phyloP scores from a whole-genome alignment of 805 yeast genomes.

The Saccharomycopsis schoenii region DNA sequence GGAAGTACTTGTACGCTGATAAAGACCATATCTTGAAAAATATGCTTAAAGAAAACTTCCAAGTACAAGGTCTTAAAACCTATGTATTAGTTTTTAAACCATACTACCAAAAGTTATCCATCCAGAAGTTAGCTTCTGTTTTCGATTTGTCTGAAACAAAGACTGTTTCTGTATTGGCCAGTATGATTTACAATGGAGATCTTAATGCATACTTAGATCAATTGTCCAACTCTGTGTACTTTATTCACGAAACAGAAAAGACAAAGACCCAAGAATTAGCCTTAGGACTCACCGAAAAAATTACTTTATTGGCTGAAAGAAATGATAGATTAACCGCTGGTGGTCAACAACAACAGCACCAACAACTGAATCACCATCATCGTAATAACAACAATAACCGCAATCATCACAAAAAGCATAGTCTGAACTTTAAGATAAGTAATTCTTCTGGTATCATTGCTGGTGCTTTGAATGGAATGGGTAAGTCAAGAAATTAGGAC shows the following conservation, averaged over 20 bases:
- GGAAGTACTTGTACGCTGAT: conserved; percentile 67
- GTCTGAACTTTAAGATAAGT: conserved; percentile 24
- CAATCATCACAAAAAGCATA: conserved; percentile 22
- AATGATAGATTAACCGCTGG: conserved; percentile 77
- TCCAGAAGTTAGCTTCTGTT: conserved; percentile 50
- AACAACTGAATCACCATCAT: conserved; percentile 16
- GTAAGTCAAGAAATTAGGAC: conserved; percentile 9
- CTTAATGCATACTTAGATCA: conserved; percentile 68
- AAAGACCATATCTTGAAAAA: conserved; percentile 46
- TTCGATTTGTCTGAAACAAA: conserved; percentile 53
- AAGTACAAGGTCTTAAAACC: conserved; percentile 87
- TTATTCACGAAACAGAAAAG: conserved; percentile 69
- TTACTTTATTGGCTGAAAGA: conserved; percentile 66
- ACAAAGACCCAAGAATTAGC: conserved; percentile 84
- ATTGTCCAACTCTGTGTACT: conserved; percentile 49
- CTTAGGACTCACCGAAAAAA: conserved; percentile 71
- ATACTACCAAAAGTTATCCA: conserved; percentile 64
- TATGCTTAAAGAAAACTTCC: conserved; percentile 72
- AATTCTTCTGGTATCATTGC: conserved; percentile 28
- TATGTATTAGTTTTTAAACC: conserved; percentile 77
- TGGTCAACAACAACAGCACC: conserved; percentile 40
- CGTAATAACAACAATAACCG: conserved; percentile 19
- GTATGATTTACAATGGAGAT: conserved; percentile 72
- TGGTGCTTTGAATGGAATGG: conserved; percentile 31
- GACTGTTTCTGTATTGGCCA: conserved; percentile 55